phyloP scores from a whole-genome alignment of 1,139 yeast species.

The Candida anutae region DNA sequence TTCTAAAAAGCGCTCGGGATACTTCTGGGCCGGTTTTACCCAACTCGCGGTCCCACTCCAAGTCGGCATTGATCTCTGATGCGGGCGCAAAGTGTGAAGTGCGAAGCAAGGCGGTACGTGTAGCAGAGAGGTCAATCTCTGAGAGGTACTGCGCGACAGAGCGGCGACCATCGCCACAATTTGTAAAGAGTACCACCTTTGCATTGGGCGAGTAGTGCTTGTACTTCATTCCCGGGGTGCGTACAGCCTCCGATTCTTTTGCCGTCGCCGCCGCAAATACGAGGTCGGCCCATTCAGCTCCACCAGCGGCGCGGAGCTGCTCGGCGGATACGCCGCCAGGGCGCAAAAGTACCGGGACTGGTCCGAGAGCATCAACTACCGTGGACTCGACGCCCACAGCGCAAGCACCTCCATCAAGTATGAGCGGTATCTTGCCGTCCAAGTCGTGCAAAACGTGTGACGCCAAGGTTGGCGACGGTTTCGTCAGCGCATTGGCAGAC shows the following conservation, averaged over 20 bases:
- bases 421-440: constrained; percentile 71
- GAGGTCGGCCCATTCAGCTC: constrained; percentile 54
- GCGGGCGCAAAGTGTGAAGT: constrained; percentile 26
- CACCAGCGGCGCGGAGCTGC: constrained; percentile 56
- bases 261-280: constrained; percentile 61
- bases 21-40: constrained; percentile 58
- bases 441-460: constrained; percentile 77
- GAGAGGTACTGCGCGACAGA: constrained; percentile 22
- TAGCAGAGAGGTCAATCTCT: constrained; percentile 6
- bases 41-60: constrained; percentile 35
- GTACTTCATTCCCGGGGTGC: constrained; percentile 97
- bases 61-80: constrained; percentile 11
- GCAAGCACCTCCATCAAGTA: constrained; percentile 86
- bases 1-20: constrained; percentile 65
- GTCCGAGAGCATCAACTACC: constrained; percentile 79
- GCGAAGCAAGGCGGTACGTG: constrained; percentile 42
- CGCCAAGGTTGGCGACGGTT: constrained; percentile 90
- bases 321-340: constrained; percentile 93
- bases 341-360: constrained; percentile 80
- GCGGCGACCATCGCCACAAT: constrained; percentile 36
- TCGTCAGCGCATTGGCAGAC: constrained; percentile 91
- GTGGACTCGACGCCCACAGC: constrained; percentile 92
- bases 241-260: constrained; percentile 59
- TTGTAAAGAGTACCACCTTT: constrained; percentile 61
- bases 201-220: constrained; percentile 92